Evolutionary conservation across 352 stramenopile species (phyloP), one percentile per base, ranked within the genome.

Genomic region (Phytophthora pisi): DNA sequence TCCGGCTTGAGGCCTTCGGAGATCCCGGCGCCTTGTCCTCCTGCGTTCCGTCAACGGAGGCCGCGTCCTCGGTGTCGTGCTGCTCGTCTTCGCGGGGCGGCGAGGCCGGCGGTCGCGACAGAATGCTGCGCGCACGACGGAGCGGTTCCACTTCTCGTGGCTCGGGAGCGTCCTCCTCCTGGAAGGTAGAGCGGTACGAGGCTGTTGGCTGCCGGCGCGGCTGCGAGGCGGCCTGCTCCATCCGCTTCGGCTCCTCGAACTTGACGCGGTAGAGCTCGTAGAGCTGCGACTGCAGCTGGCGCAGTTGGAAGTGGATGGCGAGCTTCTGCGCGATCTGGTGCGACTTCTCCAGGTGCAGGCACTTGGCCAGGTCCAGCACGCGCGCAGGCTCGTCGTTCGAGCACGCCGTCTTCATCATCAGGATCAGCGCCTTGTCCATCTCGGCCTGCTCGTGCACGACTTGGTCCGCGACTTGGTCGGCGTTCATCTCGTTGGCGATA

Each of bases 241-340:
- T 36, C 13, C 51, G 63, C 31, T 66, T 51, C 4, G 56, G 68
- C 51, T 79, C 64, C 47, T 91, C 79, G 36, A 91, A 91, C 31
- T 77, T 77, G n/a, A 79, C 57, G 31, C 73, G 81, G 66, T 93
- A 92, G 10, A 96, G 59, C 34, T 88, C 76, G 31, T 93, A 88
- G 16, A 96, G 72, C 63, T 92, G 82, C 4, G 74, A 87, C 57
- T 90, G 81, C 31, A 96, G 51, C 46, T 92, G 77, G 0, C 86
- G 84, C 36, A 94, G 68, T 0, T 80, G 86, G 68, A 92, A 96
- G 56, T 96, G 86, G 40, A 86, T 85, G 2, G 86, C 86, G 15
- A 96, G 72, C 55, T 94, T 93, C 67, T 93, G 84, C 15, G 86
- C 88, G 53, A 96, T 96, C 61, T 90, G 78, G 36, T 93, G 84